A percentile compares a stretch with the other conserved stretches of the same genome.
Conservation (phyloP, 805 yeast species). For the Zygosaccharomyces gambellarensis region DNA sequence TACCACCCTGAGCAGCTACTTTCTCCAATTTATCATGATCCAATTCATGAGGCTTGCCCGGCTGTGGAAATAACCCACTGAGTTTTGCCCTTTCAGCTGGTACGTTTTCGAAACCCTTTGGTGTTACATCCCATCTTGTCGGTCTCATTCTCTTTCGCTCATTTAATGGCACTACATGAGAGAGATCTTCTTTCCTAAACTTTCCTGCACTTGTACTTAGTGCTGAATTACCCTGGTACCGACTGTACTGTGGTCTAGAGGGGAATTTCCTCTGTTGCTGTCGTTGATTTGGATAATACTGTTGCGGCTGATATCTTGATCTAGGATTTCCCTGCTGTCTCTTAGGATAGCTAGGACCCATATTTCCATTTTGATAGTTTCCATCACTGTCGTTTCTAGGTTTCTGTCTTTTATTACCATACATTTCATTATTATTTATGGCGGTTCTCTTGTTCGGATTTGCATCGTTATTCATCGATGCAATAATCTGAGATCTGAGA, state of each 20-base stretch:
- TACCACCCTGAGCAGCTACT: constrained; percentile 15
- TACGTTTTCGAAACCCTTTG: constrained; percentile 68
- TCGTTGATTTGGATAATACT: background rate
- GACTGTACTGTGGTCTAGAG: background rate
- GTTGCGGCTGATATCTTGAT: constrained; percentile 2
- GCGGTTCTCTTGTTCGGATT: constrained; percentile 9
- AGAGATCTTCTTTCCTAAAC: constrained; percentile 28
- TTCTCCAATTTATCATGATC: constrained; percentile 26
- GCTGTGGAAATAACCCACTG: constrained; percentile 72
- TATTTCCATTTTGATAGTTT: constrained; percentile 17
- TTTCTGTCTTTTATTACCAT: constrained; percentile 13
- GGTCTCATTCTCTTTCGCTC: constrained; percentile 43
- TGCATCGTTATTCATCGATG: constrained; percentile 20
- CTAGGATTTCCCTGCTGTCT: background rate
- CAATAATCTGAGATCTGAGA: constrained; percentile 26
- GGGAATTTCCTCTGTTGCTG: constrained; percentile 1
- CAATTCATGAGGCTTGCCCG: constrained; percentile 49
- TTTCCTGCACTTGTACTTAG: background rate
- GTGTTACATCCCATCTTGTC: constrained; percentile 66
- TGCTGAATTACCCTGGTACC: background rate
- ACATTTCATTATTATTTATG: background rate
- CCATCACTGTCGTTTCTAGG: constrained; percentile 2
- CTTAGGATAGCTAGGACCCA: background rate
- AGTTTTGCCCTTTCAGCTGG: constrained; percentile 74
- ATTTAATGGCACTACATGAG: constrained; percentile 44